phyloP scores from a whole-genome alignment of 2,329 filamentous ascomycete genomes.

The Fusarium buharicum region DNA sequence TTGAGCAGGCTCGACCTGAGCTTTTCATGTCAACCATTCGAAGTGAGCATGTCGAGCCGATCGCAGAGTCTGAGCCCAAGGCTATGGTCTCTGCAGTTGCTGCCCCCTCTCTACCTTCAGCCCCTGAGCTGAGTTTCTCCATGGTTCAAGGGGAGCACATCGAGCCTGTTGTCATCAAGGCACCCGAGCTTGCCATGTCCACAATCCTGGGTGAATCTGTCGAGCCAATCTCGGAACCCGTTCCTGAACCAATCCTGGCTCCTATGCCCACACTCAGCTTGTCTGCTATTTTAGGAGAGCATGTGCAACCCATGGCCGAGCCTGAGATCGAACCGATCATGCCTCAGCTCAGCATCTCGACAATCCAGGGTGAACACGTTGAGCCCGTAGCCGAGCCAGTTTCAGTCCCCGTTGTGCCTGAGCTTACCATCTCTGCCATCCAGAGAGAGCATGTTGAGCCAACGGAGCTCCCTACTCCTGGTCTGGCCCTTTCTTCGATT shows the following conservation, averaged over 20 bases:
- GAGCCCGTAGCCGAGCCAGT: slow-evolving; percentile 32
- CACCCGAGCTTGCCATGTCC: slow-evolving; percentile 29
- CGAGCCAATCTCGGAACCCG: slow-evolving; percentile 24
- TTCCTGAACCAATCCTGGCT: slow-evolving; percentile 8
- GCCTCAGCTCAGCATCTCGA: slow-evolving; percentile 32
- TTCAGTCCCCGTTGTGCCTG: slow-evolving; percentile 14
- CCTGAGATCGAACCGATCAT: slow-evolving; percentile 13
- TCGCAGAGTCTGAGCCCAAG: slow-evolving; percentile 26
- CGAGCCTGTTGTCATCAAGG: slow-evolving; percentile 19
- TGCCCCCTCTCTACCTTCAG: slow-evolving; percentile 19
- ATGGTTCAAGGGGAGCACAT: slow-evolving; percentile 40
- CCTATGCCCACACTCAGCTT: slow-evolving; percentile 11
- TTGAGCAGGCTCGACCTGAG: slow-evolving; percentile 10
- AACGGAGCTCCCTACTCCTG: slow-evolving; percentile 30
- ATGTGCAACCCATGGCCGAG: slow-evolving; percentile 24
- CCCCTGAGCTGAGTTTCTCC: slow-evolving; percentile 38
- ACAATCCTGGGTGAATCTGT: slow-evolving; percentile 26
- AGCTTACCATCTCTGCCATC: slow-evolving; percentile 39
- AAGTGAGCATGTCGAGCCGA: slow-evolving; percentile 36
- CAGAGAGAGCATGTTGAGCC: slow-evolving; percentile 43
- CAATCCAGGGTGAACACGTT: slow-evolving; percentile 40
- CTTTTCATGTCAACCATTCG: slow-evolving; percentile 36
- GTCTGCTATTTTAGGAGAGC: slow-evolving; percentile 37
- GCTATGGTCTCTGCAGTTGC: slow-evolving; percentile 2
- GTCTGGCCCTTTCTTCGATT: slow-evolving; percentile 47